Evolutionary conservation across 1,284 basidiomycete species (phyloP), one percentile per base, ranked within the genome.

Genomic region (Boletellus deceptivus): DNA sequence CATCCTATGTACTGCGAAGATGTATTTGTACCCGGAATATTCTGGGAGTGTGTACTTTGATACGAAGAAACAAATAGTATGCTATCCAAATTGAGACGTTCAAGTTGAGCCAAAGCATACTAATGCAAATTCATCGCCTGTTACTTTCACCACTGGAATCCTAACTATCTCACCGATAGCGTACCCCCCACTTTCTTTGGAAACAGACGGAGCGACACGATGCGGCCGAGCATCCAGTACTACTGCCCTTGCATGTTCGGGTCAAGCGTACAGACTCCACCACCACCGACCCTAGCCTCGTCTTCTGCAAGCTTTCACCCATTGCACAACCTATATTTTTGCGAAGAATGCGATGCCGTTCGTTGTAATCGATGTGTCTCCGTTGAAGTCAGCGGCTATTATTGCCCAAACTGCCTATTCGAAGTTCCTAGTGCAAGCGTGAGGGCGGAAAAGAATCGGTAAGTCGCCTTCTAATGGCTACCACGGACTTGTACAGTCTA

Each of bases 361-460:
- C 77, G 94, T 49, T 99, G 97, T 67, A 89, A 95, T 64, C 82
- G 86, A 58, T 99, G 97, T 62, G 91, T 97, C 8, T 82, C 86
- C 5, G 75, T 92, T 46, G 97, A 99, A 78, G 88, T 98, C 65
- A 91, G 92, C 64, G 91, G 91, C 48, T 98, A 98, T 71, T 98
- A 92, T 68, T 99, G 97, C 65, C 97, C 97, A 20, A 95, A 96
- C 69, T 99, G 97, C 68, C 77, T 98, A n/a, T 99, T 99, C 69
- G 97, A 99, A 63, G 96, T 99, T 4, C 97, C 96, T 0, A 91
- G 89, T 62, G 94, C 97, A 3, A 96, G 92, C 63, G 94, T 99
- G 8, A 81, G 95, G 55, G 92, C 87, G 7, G 95, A 99, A 71
- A 95, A 94, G 78, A 98, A 97, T 63, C 81, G 93, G 89, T 91